Evolutionary conservation across 495 filamentous ascomycete species (phyloP).

Genomic region (Aspergillus biplanus): DNA sequence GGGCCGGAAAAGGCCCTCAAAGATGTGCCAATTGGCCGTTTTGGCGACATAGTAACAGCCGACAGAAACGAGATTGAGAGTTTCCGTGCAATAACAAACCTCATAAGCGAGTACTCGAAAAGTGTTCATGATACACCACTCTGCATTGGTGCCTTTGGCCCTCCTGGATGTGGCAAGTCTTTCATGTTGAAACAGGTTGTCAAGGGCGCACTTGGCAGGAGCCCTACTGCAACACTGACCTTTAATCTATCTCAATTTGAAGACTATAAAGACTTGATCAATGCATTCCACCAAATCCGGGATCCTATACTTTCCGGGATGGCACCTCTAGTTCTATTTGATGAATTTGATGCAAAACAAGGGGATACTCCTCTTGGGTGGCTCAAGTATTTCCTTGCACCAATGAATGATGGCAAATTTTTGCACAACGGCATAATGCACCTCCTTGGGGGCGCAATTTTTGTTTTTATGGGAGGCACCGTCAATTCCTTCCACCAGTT

Average conservation of each 20-base stretch:
- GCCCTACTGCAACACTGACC: background rate
- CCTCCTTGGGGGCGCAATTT: constrained; percentile 8
- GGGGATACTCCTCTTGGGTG: constrained; percentile 9
- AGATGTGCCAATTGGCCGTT: constrained; percentile 2
- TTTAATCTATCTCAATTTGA: constrained; percentile 19
- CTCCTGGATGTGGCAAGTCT: constrained; percentile 13
- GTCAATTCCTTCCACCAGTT: background rate
- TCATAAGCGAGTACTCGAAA: constrained; percentile 1
- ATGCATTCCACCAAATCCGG: constrained; percentile 6
- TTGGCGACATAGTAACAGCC: constrained; percentile 10
- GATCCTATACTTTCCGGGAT: background rate
- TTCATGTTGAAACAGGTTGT: constrained; percentile 12
- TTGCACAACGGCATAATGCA: background rate
- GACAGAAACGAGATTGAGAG: constrained; percentile 13
- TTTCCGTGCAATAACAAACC: constrained; percentile 16
- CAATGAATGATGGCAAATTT: constrained; percentile 17
- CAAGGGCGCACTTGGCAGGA: constrained; percentile 1
- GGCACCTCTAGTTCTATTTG: constrained; percentile 9
- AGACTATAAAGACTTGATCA: background rate
- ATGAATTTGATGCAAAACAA: constrained; percentile 14
- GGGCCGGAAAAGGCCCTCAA: background rate
- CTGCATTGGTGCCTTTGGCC: constrained; percentile 15
- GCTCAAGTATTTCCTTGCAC: constrained; percentile 17
- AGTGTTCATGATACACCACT: background rate
- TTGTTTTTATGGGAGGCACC: constrained; percentile 15